These are phyloP conservation scores for Mycena sp. DNA, from an alignment of 1,284 basidiomycete genomes.

Conservation along the genomic window DNA sequence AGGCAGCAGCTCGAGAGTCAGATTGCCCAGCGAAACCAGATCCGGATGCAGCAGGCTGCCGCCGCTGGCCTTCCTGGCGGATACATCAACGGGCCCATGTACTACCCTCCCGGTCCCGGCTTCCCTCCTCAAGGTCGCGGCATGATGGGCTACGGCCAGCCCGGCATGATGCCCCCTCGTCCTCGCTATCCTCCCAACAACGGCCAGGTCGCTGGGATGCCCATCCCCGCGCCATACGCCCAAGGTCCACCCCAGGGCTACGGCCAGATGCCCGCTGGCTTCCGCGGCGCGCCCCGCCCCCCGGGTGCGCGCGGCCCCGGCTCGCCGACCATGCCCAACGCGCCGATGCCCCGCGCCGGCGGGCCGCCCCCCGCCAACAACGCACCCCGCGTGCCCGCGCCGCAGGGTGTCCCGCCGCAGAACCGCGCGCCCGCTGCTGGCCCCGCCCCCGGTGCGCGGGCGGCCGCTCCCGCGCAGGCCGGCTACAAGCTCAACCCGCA, in stretches of 20 bases:
- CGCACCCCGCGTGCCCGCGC: slow-evolving; percentile 57
- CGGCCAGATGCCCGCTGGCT: slow-evolving; percentile 71
- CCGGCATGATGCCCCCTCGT: slow-evolving; percentile 88
- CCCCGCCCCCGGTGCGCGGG: slow-evolving; percentile 54
- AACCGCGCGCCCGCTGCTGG: slow-evolving; percentile 56
- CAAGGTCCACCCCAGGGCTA: slow-evolving; percentile 76
- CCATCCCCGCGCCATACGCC: slow-evolving; percentile 74
- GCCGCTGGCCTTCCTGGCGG: slow-evolving; percentile 85
- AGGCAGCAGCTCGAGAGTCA: slow-evolving; percentile 99
- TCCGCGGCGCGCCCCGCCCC: slow-evolving; percentile 56
- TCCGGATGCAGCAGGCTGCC: slow-evolving; percentile 93
- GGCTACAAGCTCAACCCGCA: slow-evolving; percentile 53
- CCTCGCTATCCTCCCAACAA: slow-evolving; percentile 80
- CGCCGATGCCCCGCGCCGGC: slow-evolving; percentile 65
- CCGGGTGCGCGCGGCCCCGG: slow-evolving; percentile 65
- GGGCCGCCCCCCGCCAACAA: slow-evolving; percentile 61
- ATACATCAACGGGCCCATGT: slow-evolving; percentile 88
- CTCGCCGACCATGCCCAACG: slow-evolving; percentile 69
- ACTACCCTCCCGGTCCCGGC: slow-evolving; percentile 87
- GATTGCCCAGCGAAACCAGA: slow-evolving; percentile 96
- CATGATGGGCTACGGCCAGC: slow-evolving; percentile 86
- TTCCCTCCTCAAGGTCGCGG: slow-evolving; percentile 86
- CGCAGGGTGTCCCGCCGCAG: slow-evolving; percentile 60
- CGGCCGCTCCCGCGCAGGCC: slow-evolving; percentile 53
- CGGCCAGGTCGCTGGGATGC: slow-evolving; percentile 81